A percentile compares a stretch with the other conserved stretches of the same genome.
Evolutionary conservation across 2,329 filamentous ascomycete species (phyloP).

Genomic region (Hysterium pulicare): DNA sequence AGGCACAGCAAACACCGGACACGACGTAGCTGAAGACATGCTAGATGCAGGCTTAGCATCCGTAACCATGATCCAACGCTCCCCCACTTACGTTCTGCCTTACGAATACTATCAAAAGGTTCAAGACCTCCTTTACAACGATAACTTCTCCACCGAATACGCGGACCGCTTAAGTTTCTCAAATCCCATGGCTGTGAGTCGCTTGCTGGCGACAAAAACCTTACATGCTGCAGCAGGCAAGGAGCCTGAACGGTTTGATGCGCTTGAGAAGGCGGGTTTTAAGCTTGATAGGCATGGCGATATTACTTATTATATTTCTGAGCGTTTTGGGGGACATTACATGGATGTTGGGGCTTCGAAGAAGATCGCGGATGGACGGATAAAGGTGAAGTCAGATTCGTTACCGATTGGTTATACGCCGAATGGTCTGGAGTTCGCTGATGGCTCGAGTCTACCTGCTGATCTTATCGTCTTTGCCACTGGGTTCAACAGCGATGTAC

Average conservation of each 20-base stretch:
- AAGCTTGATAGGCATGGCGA: conserved; percentile 31
- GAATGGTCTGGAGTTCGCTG: conserved; percentile 42
- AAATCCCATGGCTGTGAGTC: conserved; percentile 1
- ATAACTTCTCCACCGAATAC: conserved; percentile 23
- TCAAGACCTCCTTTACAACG: conserved; percentile 13
- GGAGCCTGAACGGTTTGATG: conserved; percentile 40
- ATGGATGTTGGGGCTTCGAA: conserved; percentile 45
- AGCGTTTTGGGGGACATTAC: conserved; percentile 47
- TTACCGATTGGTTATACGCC: conserved; percentile 36
- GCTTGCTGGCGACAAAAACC: conserved; percentile 14
- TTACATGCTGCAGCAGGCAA: conserved; percentile 24
- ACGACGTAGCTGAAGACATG: conserved; percentile 51
- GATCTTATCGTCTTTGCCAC: conserved; percentile 49
- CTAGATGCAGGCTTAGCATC: conserved; percentile 39
- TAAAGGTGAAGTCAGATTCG: conserved; percentile 42
- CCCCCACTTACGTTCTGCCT: conserved; percentile 38
- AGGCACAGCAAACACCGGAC: conserved; percentile 48
- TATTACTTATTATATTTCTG: conserved; percentile 33
- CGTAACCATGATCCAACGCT: conserved; percentile 48
- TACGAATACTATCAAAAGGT: conserved; percentile 14
- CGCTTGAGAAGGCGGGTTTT: conserved; percentile 43
- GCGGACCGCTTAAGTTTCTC: conserved; percentile 13
- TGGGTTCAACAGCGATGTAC: conserved; percentile 45
- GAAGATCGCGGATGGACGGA: conserved; percentile 44
- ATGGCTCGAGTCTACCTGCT: conserved; percentile 42